Evolutionary conservation across 371 early-diverging fungal genomes (phyloP), one percentile per base, ranked within the genome.

Genomic region (Enterospora canceri): DNA sequence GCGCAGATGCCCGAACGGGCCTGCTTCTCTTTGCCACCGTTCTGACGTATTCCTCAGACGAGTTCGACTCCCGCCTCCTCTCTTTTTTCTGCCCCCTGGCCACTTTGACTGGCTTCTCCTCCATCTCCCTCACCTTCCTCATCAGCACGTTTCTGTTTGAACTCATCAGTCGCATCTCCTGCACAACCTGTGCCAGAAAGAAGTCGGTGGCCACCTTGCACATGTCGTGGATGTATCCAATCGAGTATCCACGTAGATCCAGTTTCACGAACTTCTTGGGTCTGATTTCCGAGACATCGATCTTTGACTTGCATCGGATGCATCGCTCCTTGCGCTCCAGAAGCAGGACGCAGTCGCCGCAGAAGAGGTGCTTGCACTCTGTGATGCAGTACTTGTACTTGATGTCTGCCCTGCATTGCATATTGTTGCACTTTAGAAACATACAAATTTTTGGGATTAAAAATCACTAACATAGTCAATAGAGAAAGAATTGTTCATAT

Each of bases 401-500:
- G 16, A 59, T 59, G 26, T 53, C 59, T 2, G 4, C 4, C 26
- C 62, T 23, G 60, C 64, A 64, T 24, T 58, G 28, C 15, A 64
- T 18, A 59, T 64, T 64, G 26, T 64, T 64, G 60, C 64, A 64
- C 16, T 28, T 64, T 15, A 64, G 58, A 63, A 21, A 34, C 64
- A 64, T 64, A 5, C 5, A 46, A 40, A 4, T 15, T 21, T 21
- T 15, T 54, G 23, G 16, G 46, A 46, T 15, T 46, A 12, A 46
- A 46, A 15, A 46, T 46, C 12, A 15, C 12, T 46, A 46, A 46
- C n/a, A 92, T 93, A 0, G 90, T 91, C 70, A 82, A 82, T 58
- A 84, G 92, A 60, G 83, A 84, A 64, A 87, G 91, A 62, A 93
- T 93, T 79, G 94, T 92, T 77, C 94, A 94, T 77, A 94, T 93